Conservation (phyloP, 192 early-diverging fungal species). For the Coemansia interrupta region DNA sequence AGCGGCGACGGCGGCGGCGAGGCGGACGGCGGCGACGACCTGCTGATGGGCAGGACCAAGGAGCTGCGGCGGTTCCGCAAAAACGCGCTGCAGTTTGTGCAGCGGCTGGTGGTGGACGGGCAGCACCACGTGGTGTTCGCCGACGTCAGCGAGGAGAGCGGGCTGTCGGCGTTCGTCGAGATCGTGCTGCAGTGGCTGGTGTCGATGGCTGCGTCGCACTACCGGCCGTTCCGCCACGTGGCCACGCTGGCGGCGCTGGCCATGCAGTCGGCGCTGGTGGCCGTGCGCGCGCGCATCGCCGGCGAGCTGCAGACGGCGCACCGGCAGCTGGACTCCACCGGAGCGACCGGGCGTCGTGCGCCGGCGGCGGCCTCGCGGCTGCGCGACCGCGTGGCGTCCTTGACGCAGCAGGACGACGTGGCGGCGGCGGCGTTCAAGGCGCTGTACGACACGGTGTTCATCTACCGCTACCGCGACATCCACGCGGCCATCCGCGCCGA, state of each 20-base stretch:
- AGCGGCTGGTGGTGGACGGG: constrained; percentile 55
- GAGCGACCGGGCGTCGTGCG: constrained; percentile 32
- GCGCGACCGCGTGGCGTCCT: constrained; percentile 26
- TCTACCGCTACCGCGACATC: constrained; percentile 85
- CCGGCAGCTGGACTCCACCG: constrained; percentile 64
- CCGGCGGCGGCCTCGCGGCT: constrained; percentile 23
- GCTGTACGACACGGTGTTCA: constrained; percentile 83
- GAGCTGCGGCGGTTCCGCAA: constrained; percentile 64
- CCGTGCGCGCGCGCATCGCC: constrained; percentile 59
- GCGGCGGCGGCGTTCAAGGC: constrained; percentile 63
- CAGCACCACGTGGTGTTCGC: constrained; percentile 64
- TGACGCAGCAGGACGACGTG: constrained; percentile 58
- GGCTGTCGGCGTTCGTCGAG: constrained; percentile 55
- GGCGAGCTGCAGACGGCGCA: constrained; percentile 62
- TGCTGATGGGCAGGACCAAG: constrained; percentile 69
- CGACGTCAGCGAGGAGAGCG: constrained; percentile 33
- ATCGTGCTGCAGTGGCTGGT: constrained; percentile 63
- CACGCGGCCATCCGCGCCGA: constrained; percentile 80
- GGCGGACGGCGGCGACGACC: constrained; percentile 63
- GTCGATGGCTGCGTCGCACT: constrained; percentile 69
- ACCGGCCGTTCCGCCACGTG: constrained; percentile 88
- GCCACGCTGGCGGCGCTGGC: constrained; percentile 69
- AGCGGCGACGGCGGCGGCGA: constrained; percentile 8
- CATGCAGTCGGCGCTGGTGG: constrained; percentile 64
- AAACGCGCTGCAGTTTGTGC: constrained; percentile 67